Percentiles rank a stretch among this genome's conserved stretches.
Evolutionary conservation across 108 stramenopile species (phyloP).

Genomic region (Cyclostephanos invisitatus): DNA sequence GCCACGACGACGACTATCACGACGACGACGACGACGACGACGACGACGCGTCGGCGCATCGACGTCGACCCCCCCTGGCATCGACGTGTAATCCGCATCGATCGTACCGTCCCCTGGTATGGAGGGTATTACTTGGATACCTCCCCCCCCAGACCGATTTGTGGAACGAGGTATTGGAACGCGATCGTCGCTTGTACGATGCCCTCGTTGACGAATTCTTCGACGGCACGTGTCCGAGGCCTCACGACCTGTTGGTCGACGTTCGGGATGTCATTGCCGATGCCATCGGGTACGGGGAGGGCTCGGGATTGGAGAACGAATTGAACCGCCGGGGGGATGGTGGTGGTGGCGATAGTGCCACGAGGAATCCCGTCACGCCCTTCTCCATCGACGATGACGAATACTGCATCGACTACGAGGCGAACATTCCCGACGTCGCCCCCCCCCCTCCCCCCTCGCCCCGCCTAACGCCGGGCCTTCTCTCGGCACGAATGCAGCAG

Average conservation of each 20-base stretch:
- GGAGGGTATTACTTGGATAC: slow-evolving; percentile 77
- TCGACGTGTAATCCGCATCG: slow-evolving; percentile 27
- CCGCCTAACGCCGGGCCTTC: slow-evolving; percentile 26
- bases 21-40: neutral
- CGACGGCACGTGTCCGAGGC: slow-evolving; percentile 36
- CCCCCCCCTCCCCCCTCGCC: neutral
- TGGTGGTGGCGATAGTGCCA: too few relatives aligned
- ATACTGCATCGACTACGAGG: neutral
- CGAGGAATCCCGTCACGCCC: neutral
- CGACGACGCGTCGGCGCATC: neutral
- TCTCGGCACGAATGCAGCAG: slow-evolving; percentile 50
- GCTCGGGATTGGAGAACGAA: neutral
- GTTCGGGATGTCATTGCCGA: too few relatives aligned
- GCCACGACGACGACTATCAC: neutral
- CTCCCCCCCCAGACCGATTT: slow-evolving; percentile 54
- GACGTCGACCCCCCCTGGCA: neutral
- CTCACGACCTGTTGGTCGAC: slow-evolving; percentile 37
- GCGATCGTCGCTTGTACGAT: slow-evolving; percentile 61
- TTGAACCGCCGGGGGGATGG: neutral
- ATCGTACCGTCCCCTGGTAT: slow-evolving; percentile 67
- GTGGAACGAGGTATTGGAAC: slow-evolving; percentile 54
- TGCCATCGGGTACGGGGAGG: slow-evolving; percentile 5
- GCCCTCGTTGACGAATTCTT: slow-evolving; percentile 62
- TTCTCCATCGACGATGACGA: slow-evolving; percentile 9
- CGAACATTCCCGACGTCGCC: slow-evolving; percentile 7